These are phyloP conservation scores for Trichosporon sp. DNA, from an alignment of 1,284 basidiomycete species.

Conservation along the genomic window DNA sequence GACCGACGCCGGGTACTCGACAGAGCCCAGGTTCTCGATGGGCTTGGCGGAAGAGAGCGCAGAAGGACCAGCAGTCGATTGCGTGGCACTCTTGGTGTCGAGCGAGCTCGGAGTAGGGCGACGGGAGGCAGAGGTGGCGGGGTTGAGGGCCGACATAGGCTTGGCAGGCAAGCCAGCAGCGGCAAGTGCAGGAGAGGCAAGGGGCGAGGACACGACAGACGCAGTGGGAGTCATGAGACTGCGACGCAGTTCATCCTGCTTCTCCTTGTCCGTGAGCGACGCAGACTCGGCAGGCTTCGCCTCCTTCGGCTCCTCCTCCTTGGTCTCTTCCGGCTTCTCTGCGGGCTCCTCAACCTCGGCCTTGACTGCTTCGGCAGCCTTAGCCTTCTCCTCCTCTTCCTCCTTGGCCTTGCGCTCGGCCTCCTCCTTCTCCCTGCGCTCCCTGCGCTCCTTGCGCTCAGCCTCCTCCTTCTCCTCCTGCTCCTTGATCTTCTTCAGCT, in stretches of 20 bases:
- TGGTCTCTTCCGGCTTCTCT: slow-evolving; percentile 26
- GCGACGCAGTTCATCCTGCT: slow-evolving; percentile 31
- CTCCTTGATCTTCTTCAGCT: slow-evolving; percentile 39
- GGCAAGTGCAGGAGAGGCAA: slow-evolving; percentile 42
- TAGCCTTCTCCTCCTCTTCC: slow-evolving; percentile 52
- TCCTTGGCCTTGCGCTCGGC: slow-evolving; percentile 35
- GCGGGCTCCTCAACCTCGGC: slow-evolving; percentile 48
- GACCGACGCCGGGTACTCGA: slow-evolving; percentile 80
- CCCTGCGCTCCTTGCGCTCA: slow-evolving; percentile 43
- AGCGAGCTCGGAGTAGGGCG: slow-evolving; percentile 59
- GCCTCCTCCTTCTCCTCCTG: slow-evolving; percentile 44
- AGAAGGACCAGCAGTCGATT: slow-evolving; percentile 53
- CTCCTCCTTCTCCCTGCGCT: slow-evolving; percentile 30
- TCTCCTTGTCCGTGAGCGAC: slow-evolving; percentile 25
- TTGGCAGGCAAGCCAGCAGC: slow-evolving; percentile 48
- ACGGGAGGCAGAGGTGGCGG: slow-evolving; percentile 29
- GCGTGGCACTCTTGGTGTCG: slow-evolving; percentile 56
- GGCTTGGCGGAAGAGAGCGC: slow-evolving; percentile 68
- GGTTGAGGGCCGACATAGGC: slow-evolving; percentile 39
- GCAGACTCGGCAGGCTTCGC: slow-evolving; percentile 48
- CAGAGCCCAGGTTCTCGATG: slow-evolving; percentile 74
- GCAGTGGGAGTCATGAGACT: slow-evolving; percentile 30
- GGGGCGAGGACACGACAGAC: slow-evolving; percentile 34
- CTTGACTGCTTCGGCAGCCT: slow-evolving; percentile 54
- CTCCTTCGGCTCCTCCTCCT: slow-evolving; percentile 48